Evolutionary conservation across 2,329 filamentous ascomycete genomes (phyloP), one percentile per base, ranked within the genome.

Genomic region (Aureobasidium uvarum): DNA sequence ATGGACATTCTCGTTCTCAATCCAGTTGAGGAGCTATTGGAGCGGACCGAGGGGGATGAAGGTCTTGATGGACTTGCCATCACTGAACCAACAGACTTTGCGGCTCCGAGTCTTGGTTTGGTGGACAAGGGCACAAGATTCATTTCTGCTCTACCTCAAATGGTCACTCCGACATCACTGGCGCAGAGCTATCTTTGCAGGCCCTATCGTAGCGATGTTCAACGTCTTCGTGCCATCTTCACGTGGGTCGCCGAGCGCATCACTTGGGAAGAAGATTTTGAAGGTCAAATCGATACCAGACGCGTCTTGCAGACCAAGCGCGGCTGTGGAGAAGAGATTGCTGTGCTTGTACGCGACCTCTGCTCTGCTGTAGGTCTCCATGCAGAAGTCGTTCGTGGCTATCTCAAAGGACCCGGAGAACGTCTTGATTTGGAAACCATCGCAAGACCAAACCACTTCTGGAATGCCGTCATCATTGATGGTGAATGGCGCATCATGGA

Each of bases 111-210:
- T 65, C 82, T 98, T 50, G 86, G 84, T 66, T 85, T 96, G 66
- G 95, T 99, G 1, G 95, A 99, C 80, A 99, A 99, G 78, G 96
- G 93, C 73, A 90, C 93, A 5, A 88, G 95, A 1, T 99, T 98
- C 76, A 85, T 98, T 68, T 90, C 86, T 73, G 92, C 86, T 70
- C 81, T 96, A 18, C 92, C 94, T 0, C 87, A 91, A 0, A 89
- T 89, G 78, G 92, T 90, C 0, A 96, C 90, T 18, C 87, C 94
- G 0, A 85, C 89, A 31, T 90, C 89, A 36, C 81, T 99, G 18
- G 92, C 95, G 0, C 95, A 95, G 66, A 91, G 89, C 0, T 96
- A 96, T 74, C 87, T 99, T 13, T 99, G 96, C 74, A 86, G 95
- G 33, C 96, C 95, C 0, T 96, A 97, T 76, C 85, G 93, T 67